These are phyloP conservation scores for Aspergillus proliferans DNA, from an alignment of 2,329 filamentous ascomycete species.

Conservation along the genomic window DNA sequence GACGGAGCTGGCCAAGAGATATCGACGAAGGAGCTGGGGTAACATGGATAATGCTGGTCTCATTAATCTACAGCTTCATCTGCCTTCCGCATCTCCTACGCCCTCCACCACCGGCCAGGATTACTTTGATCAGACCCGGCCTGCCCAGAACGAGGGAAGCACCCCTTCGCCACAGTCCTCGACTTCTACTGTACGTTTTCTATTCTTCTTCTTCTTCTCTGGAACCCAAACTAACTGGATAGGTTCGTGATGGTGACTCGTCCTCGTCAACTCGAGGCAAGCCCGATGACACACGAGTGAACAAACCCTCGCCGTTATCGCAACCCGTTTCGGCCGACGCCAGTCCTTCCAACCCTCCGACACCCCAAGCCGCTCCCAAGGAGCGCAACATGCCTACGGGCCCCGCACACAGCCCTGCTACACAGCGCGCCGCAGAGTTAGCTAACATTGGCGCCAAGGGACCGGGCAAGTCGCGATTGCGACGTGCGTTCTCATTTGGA, in stretches of 20 bases:
- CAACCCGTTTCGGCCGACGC: slow-evolving; percentile 54
- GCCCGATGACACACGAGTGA: slow-evolving; percentile 58
- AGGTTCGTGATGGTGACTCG: neutral
- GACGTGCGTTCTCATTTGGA: slow-evolving; percentile 92
- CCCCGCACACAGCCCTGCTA: slow-evolving; percentile 58
- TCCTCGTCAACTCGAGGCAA: slow-evolving; percentile 31
- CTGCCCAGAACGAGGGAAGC: slow-evolving; percentile 55
- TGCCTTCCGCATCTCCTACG: slow-evolving; percentile 26
- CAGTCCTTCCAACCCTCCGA: slow-evolving; percentile 13
- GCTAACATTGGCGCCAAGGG: slow-evolving; percentile 71
- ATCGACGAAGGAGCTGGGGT: slow-evolving; percentile 77
- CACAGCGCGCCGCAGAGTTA: slow-evolving; percentile 78
- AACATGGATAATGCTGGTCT: slow-evolving; percentile 48
- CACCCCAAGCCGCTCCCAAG: slow-evolving; percentile 14
- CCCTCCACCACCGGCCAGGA: slow-evolving; percentile 29
- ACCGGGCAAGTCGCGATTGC: slow-evolving; percentile 78
- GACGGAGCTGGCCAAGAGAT: slow-evolving; percentile 66
- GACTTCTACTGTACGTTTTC: slow-evolving; percentile 13
- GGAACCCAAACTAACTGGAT: neutral
- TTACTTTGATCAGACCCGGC: slow-evolving; percentile 27
- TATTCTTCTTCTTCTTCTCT: neutral
- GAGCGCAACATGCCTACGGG: slow-evolving; percentile 27
- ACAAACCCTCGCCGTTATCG: slow-evolving; percentile 67
- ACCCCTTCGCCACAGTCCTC: slow-evolving; percentile 48
- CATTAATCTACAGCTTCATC: slow-evolving; percentile 28